Base-by-base conservation (phyloP, 176 grass and related monocot genomes). In the Puya raimondii region DNA sequence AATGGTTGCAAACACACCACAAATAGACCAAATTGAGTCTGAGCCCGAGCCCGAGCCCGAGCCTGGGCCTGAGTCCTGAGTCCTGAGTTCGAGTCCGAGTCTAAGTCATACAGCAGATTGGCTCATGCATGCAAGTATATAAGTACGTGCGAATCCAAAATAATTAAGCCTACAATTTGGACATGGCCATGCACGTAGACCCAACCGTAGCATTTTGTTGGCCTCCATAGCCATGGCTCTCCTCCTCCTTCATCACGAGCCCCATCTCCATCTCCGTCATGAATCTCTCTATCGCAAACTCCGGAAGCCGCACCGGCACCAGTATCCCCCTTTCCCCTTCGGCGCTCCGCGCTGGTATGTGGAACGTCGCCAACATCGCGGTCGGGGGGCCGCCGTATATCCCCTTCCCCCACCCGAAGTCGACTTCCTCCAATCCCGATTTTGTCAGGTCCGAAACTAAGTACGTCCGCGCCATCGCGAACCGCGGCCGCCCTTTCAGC, bases 341-440 rank as follows among this genome's bases (percentile, higher is more conserved):
- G 2, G 29, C 3, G 29, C 29, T 33, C 29, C 4, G 29, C 22
- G 57, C 69, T 13, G 71, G 63, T 8, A 58, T 48, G 66, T 86
- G 79, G 21, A 77, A 76, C 47, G 56, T 81, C 53, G 71, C 69
- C 16, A 86, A 65, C 54, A 53, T 73, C 1, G 57, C 67, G 11
- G 74, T 76, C 10, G 84, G 74, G 14, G 68, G 70, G 9, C 79
- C 79, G 23, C 74, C 83, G 26, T 86, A 86, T 11, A 78, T 47
- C 3, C 66, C 51, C 48, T 4, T 64, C 15, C 83, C 83, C 83
- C 83, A 86, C 8, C 79, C 83, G 11, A 86, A 72, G 23, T 86
- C 83, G 27, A 81, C 49, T 6, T 29, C 83, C 50, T 20, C 7
- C 74, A 86, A 16, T 73, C 63, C 73, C 0, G 74, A 65, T 0